phyloP scores from a whole-genome alignment of 2,329 filamentous ascomycete species.

The Clonostachys byssicola region DNA sequence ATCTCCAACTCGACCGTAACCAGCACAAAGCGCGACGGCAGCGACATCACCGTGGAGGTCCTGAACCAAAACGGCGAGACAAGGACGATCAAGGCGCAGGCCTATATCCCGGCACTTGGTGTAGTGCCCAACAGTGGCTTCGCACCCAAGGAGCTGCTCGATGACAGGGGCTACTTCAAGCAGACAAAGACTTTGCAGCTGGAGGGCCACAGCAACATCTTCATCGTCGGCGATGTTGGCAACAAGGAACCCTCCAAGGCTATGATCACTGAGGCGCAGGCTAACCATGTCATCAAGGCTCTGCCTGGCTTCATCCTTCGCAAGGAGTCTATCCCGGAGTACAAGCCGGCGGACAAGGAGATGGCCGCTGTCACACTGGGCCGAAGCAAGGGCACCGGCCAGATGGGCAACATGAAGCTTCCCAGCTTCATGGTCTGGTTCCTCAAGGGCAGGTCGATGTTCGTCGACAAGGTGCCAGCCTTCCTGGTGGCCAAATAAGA shows the following conservation, averaged over 20 bases:
- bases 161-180: conserved; percentile 23
- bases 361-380: conserved; percentile 32
- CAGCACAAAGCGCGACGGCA: conserved; percentile 9
- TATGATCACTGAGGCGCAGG: conserved; percentile 22
- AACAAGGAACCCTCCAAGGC: conserved; percentile 29
- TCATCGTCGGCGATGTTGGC: conserved; percentile 38
- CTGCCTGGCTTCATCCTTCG: conserved; percentile 25
- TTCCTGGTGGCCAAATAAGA: too few species aligned
- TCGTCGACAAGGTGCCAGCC: conserved; percentile 18
- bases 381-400: conserved; percentile 28
- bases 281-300: conserved; percentile 23
- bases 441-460: conserved; percentile 29
- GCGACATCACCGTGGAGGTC: conserved; percentile 26
- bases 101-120: conserved; percentile 44
- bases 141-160: conserved; percentile 27
- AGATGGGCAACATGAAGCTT: conserved; percentile 28
- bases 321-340: conserved; percentile 16
- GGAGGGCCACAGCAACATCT: conserved; percentile 30
- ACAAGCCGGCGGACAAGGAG: conserved; percentile 17
- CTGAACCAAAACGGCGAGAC: conserved; percentile 19
- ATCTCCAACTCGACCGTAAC: conserved; percentile 32
- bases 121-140: conserved; percentile 38
- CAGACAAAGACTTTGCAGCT: conserved; percentile 30
- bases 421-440: conserved; percentile 30
- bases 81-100: conserved; percentile 32